phyloP scores from a whole-genome alignment of 176 grass and related monocot species.

The Zea mays region DNA sequence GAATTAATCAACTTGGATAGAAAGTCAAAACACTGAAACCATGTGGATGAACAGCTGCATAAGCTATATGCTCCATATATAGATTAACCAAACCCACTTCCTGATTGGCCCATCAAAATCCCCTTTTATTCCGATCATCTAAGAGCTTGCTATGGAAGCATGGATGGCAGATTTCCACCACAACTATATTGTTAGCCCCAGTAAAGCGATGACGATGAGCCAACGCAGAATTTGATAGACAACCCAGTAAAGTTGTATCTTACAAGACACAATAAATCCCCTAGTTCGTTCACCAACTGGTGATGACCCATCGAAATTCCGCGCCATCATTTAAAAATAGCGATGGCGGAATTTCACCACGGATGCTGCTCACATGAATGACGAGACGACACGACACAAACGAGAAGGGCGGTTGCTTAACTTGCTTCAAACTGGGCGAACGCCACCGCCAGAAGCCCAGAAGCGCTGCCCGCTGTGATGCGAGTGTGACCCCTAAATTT shows the following conservation, averaged over 20 bases:
- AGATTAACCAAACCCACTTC: background rate
- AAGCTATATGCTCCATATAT: conserved; percentile 18
- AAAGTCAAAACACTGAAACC: conserved; percentile 8
- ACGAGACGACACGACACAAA: background rate
- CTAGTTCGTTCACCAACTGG: conserved; percentile 5
- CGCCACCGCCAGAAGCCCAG: background rate
- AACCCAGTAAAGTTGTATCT: background rate
- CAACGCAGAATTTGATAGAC: background rate
- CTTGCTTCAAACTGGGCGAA: conserved; percentile 27
- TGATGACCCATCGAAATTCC: conserved; percentile 11
- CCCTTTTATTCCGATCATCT: background rate
- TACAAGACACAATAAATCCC: conserved; percentile 16
- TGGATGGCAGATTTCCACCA: background rate
- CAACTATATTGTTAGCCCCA: background rate
- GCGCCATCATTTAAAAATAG: conserved; percentile 35
- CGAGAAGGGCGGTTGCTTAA: conserved; percentile 13
- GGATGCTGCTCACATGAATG: background rate
- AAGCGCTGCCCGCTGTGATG: no score
- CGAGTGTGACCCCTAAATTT: no score
- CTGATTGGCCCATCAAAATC: background rate
- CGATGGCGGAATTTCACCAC: conserved; percentile 27
- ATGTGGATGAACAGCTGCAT: no score
- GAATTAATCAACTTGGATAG: conserved; percentile 22
- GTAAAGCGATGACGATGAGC: background rate
- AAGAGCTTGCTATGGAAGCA: background rate